Evolutionary conservation across 768 basidiomycete species (phyloP).

Genomic region (Russula emetica): DNA sequence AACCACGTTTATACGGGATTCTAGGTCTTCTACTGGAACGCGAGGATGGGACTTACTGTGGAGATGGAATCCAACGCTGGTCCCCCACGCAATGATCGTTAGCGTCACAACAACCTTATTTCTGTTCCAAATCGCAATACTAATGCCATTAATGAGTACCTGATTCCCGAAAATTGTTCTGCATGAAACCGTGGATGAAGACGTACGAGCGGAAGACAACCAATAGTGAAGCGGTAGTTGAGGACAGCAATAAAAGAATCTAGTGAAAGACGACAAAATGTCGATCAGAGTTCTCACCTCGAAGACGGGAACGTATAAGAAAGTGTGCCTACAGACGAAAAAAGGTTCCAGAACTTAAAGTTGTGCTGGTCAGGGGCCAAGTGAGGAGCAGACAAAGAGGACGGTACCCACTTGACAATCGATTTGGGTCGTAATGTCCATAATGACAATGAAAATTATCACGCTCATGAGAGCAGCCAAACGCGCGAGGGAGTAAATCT

Average conservation of each 20-base stretch:
- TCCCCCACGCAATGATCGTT: background rate
- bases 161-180: background rate
- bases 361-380: background rate
- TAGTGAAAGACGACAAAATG: background rate
- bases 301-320: background rate
- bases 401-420: background rate
- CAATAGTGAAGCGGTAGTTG: background rate
- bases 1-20: background rate
- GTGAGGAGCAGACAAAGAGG: too few relatives aligned
- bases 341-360: background rate
- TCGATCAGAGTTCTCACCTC: background rate
- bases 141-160: background rate
- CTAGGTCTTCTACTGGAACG: too few relatives aligned
- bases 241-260: background rate
- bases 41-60: background rate
- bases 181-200: too few relatives aligned
- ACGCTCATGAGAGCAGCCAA: background rate
- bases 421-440: background rate
- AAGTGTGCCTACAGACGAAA: background rate
- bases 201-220: constrained; percentile 7
- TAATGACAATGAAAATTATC: background rate
- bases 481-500: background rate
- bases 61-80: background rate
- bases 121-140: constrained; percentile 7
- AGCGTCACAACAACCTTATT: background rate